phyloP scores from a whole-genome alignment of 305 asterid species.

The Rubia tinctorum region DNA sequence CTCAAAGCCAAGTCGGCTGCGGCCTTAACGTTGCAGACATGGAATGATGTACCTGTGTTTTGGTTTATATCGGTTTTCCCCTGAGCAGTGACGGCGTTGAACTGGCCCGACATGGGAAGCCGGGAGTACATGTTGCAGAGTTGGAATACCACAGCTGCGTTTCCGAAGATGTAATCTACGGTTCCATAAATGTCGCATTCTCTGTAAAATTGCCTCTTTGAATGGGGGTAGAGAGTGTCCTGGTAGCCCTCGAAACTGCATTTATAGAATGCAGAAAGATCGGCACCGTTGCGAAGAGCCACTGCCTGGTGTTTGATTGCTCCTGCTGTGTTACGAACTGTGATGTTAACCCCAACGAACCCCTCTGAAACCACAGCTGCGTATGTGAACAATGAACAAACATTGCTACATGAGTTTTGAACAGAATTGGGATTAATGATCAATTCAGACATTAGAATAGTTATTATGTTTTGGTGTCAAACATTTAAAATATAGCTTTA shows the following conservation, averaged over 20 bases:
- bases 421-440: too few species aligned
- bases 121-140: constrained; percentile 24
- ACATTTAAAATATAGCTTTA: too few species aligned
- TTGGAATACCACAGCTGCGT: constrained; percentile 25
- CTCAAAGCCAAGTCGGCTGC: constrained; percentile 17
- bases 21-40: constrained; percentile 11
- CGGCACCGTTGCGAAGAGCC: constrained; percentile 25
- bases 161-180: constrained; percentile 23
- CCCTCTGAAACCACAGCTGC: constrained; percentile 24
- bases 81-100: constrained; percentile 27
- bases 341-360: constrained; percentile 25
- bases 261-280: constrained; percentile 17
- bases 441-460: too few species aligned
- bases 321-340: constrained; percentile 29
- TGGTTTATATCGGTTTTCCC: constrained; percentile 23
- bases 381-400: background rate
- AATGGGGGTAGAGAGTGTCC: constrained; percentile 23
- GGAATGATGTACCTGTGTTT: constrained; percentile 21
- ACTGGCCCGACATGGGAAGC: constrained; percentile 23
- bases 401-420: background rate
- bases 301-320: constrained; percentile 25
- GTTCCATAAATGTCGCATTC: constrained; percentile 26
- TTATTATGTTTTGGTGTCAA: too few species aligned
- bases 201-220: constrained; percentile 23
- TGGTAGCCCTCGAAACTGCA: constrained; percentile 28